Percentiles rank a stretch among this genome's conserved stretches.
Conservation (phyloP, 306 rosid species). For the Pterocarpus macrocarpus region DNA sequence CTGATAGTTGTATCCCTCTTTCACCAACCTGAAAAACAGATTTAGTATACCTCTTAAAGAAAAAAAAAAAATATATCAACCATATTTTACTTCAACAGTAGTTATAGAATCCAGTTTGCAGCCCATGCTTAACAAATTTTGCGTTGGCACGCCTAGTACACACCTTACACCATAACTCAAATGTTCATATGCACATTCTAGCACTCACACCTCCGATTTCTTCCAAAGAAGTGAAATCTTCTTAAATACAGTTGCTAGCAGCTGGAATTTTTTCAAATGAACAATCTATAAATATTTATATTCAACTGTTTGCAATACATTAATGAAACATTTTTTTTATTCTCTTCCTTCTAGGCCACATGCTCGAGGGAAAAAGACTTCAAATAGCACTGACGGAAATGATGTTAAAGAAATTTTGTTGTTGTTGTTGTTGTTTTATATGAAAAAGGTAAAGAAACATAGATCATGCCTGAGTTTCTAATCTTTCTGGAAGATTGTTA, state of each 20-base stretch:
- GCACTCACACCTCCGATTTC: not conserved
- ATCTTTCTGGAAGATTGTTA: slow-evolving; percentile 88
- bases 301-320: not conserved
- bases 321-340: not conserved
- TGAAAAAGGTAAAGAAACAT: not conserved
- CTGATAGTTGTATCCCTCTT: slow-evolving; percentile 96
- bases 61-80: not conserved
- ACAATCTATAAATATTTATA: not conserved
- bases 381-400: not conserved
- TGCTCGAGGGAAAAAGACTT: not conserved
- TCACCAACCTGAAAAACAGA: slow-evolving; percentile 82
- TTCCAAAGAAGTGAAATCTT: not conserved
- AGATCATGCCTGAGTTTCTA: slow-evolving; percentile 83
- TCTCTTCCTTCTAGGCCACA: not conserved
- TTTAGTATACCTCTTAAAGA: slow-evolving; percentile 26
- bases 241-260: not conserved
- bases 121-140: not conserved
- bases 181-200: not conserved
- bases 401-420: not conserved
- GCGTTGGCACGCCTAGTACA: not conserved
- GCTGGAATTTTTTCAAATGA: not conserved
- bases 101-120: not conserved
- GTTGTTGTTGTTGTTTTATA: slow-evolving; percentile 11
- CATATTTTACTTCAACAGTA: not conserved
- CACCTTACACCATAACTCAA: not conserved